Conservation (phyloP, 2,329 filamentous ascomycete genomes). For the Penicillium fuscoglaucum region DNA sequence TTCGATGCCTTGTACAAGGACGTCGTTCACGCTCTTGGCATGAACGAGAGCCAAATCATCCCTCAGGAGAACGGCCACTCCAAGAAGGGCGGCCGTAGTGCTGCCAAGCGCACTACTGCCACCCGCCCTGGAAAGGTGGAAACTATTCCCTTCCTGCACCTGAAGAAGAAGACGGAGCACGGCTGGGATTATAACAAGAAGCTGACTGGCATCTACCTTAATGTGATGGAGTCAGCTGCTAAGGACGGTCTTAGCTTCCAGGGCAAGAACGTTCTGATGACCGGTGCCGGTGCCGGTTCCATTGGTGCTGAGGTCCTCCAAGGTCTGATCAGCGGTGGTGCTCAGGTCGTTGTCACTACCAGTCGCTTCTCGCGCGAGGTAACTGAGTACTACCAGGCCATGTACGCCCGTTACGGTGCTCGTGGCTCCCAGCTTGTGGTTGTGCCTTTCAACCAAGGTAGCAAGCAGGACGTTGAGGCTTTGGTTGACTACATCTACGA, state of each 20-base stretch:
- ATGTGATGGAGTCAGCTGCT: slow-evolving; percentile 86
- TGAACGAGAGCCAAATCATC: slow-evolving; percentile 98
- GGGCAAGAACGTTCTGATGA: slow-evolving; percentile 97
- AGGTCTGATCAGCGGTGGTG: slow-evolving; percentile 92
- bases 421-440: slow-evolving; percentile 95
- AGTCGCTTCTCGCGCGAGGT: slow-evolving; percentile 95
- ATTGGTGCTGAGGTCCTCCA: slow-evolving; percentile 97
- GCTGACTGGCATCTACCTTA: slow-evolving; percentile 87
- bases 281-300: slow-evolving; percentile 93
- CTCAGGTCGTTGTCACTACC: slow-evolving; percentile 94
- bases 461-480: slow-evolving; percentile 95
- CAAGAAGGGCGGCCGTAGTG: slow-evolving; percentile 58
- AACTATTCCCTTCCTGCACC: slow-evolving; percentile 94
- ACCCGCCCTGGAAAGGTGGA: slow-evolving; percentile 85
- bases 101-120: slow-evolving; percentile 47
- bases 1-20: slow-evolving; percentile 95
- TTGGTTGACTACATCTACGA: slow-evolving; percentile 97
- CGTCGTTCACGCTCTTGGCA: slow-evolving; percentile 87
- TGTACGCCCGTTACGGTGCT: slow-evolving; percentile 93
- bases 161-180: slow-evolving; percentile 95
- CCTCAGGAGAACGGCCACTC: slow-evolving; percentile 72
- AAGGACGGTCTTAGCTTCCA: slow-evolving; percentile 85
- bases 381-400: slow-evolving; percentile 98
- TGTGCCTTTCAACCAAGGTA: slow-evolving; percentile 98
- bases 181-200: slow-evolving; percentile 99